phyloP scores from a whole-genome alignment of 805 yeast genomes.

The Candida easanensis region DNA sequence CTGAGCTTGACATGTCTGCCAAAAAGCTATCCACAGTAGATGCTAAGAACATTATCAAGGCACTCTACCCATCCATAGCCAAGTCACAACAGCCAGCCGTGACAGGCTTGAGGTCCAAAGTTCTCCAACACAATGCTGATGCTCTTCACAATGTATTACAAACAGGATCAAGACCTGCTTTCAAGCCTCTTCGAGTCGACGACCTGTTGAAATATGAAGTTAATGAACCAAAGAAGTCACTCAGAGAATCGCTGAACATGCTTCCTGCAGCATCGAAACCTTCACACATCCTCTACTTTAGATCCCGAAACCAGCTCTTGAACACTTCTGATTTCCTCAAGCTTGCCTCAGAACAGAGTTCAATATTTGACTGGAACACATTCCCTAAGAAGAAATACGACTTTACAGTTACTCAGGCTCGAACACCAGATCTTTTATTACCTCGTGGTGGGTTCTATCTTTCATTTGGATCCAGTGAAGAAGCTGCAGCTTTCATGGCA shows the following conservation, averaged over 20 bases:
- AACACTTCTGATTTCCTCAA: constrained; percentile 38
- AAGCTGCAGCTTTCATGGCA: constrained; percentile 49
- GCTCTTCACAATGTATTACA: constrained; percentile 13
- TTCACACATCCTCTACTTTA: constrained; percentile 37
- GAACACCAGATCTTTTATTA: constrained; percentile 44
- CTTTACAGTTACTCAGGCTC: constrained; percentile 44
- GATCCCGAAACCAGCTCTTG: constrained; percentile 38
- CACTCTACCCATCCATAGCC: constrained; percentile 42
- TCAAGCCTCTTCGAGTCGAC: constrained; percentile 10
- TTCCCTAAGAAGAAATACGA: constrained; percentile 2
- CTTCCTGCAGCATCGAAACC: constrained; percentile 6
- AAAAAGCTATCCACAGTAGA: constrained; percentile 9
- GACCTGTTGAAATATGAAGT: constrained; percentile 4
- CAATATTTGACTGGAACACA: constrained; percentile 29
- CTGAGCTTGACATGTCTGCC: background rate
- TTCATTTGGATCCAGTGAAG: constrained; percentile 43
- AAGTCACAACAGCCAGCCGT: constrained; percentile 15
- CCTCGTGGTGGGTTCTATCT: constrained; percentile 52
- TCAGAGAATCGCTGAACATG: constrained; percentile 4
- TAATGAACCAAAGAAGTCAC: constrained; percentile 3
- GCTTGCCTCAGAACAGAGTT: constrained; percentile 30
- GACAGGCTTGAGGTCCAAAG: constrained; percentile 1
- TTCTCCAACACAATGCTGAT: constrained; percentile 3
- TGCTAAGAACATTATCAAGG: constrained; percentile 21
- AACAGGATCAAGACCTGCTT: constrained; percentile 8